phyloP scores from a whole-genome alignment of 495 filamentous ascomycete genomes.

The Acidiella bohemica region DNA sequence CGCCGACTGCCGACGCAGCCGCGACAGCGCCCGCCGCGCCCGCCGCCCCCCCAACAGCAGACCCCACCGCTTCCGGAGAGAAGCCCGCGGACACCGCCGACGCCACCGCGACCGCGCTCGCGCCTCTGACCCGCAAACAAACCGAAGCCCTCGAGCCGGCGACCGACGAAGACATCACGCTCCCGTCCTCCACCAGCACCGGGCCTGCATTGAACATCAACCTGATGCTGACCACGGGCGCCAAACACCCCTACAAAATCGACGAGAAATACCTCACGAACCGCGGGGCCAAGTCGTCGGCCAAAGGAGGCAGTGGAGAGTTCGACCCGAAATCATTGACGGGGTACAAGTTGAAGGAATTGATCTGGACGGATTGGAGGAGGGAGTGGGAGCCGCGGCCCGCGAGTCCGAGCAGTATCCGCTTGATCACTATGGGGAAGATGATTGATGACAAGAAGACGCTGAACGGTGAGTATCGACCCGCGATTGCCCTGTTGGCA shows the following conservation, averaged over 20 bases:
- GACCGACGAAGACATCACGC: slow-evolving; percentile 22
- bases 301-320: slow-evolving; percentile 17
- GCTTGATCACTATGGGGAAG: slow-evolving; percentile 79
- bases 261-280: slow-evolving; percentile 74
- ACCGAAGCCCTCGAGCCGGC: slow-evolving; percentile 30
- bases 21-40: background rate
- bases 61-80: background rate
- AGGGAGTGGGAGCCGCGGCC: slow-evolving; percentile 81
- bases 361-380: slow-evolving; percentile 83
- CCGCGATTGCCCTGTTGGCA: background rate
- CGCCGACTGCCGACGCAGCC: too few relatives aligned
- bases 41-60: background rate
- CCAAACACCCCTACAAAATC: slow-evolving; percentile 74
- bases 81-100: background rate
- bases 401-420: slow-evolving; percentile 67
- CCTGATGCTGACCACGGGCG: slow-evolving; percentile 64
- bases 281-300: slow-evolving; percentile 53
- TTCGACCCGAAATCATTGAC: slow-evolving; percentile 66
- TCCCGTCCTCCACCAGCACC: slow-evolving; percentile 15
- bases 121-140: slow-evolving; percentile 21
- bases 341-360: slow-evolving; percentile 79
- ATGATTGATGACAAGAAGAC: slow-evolving; percentile 73
- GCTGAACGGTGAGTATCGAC: slow-evolving; percentile 46
- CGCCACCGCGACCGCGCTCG: background rate
- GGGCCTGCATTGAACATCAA: slow-evolving; percentile 43